Evolutionary conservation across 345 rosid species (phyloP).

Genomic region (Clausena lansium): DNA sequence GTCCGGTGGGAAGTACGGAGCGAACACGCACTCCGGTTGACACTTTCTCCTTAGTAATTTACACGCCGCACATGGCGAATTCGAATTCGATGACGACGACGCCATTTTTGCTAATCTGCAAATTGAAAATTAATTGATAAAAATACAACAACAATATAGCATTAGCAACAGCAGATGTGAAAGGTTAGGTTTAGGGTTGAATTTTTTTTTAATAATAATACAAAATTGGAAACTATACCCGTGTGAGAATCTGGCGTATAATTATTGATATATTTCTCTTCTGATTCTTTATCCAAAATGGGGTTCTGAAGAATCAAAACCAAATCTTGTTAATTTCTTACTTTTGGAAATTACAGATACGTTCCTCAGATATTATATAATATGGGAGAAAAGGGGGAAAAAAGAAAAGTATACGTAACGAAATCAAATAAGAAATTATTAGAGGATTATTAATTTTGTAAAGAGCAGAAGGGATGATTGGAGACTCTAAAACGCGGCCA

Average conservation of each 20-base stretch:
- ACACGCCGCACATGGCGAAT: constrained; percentile 48
- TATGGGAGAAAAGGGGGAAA: no score
- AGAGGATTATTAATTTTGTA: no score
- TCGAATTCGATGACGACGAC: constrained; percentile 40
- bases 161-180: not conserved
- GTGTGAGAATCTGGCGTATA: constrained; percentile 15
- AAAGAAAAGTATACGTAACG: not conserved
- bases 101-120: not conserved
- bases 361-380: no score
- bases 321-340: not conserved
- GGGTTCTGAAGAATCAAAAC: not conserved
- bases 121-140: not conserved
- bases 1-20: constrained; percentile 45
- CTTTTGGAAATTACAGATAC: not conserved
- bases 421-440: not conserved
- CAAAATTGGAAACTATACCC: constrained; percentile 21
- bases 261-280: constrained; percentile 11
- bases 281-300: constrained; percentile 1
- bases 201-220: no score
- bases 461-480: not conserved
- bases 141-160: no score
- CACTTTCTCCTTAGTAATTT: constrained; percentile 43
- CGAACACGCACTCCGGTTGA: constrained; percentile 49
- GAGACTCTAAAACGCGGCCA: not conserved
- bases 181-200: not conserved